Evolutionary conservation across 371 early-diverging fungal species (phyloP), one percentile per base, ranked within the genome.

Genomic region (Saksenaea vasiformis): DNA sequence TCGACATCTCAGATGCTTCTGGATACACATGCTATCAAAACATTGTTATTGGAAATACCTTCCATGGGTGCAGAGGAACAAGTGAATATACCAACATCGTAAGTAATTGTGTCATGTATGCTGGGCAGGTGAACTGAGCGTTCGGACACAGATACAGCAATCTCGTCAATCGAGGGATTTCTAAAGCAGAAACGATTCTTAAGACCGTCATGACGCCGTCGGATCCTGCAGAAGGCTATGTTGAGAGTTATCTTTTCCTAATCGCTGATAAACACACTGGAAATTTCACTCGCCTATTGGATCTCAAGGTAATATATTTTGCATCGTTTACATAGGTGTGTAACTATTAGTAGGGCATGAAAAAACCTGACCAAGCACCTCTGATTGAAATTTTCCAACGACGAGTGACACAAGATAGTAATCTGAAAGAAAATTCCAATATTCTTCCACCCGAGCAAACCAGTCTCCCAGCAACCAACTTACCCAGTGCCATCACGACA

Each of bases 11-110:
- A 88, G 85, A 82, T 97, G 77, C 83, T 98, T 7, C 71, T 98
- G n/a, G 96, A 98, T 75, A 94, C 91, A 19, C 94, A 96, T 62
- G 89, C 93, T 1, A 79, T 97, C 47, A 93, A 94, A 63, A 91
- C 91, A 0, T 70, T 87, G 9, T 63, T 96, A 34, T 63, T 90
- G 54, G 89, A 89, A 36, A 83, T 95, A 69, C 90, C 94, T 3
- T 80, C 77, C 9, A 77, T 85, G 60, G 83, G 89, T 0, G 56
- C 77, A 1, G 88, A 90, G 34, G 73, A 67, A 8, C 31, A 69
- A 10, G 55, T 67, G 0, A 79, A 83, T 24, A 77, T 86, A 2
- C 88, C 91, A 3, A 73, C 83, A 3, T 82, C 86, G 84, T 90
- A 76, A 78, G 87, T 69, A 17, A 39, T 28, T 41, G 53, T 39